Evolutionary conservation across 257 asterid genomes (phyloP).

Genomic region (Solanum etuberosum): DNA sequence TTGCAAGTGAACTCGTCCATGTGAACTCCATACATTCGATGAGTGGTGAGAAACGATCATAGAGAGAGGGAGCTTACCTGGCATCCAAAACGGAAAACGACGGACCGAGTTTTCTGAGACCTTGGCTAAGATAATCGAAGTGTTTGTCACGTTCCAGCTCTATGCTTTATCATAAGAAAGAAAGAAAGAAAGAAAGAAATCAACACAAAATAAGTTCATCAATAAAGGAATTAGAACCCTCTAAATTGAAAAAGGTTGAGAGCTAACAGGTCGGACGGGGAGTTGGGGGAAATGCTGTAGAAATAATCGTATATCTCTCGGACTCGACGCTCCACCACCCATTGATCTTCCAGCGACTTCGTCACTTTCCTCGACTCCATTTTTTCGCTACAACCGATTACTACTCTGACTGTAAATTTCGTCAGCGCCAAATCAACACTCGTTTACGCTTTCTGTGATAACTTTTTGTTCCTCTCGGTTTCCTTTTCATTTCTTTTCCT

Average conservation of each 20-base stretch:
- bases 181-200: not conserved
- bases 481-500: not conserved
- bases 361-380: constrained; percentile 40
- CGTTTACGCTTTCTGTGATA: not conserved
- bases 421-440: not conserved
- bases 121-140: constrained; percentile 52
- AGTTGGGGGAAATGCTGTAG: constrained; percentile 51
- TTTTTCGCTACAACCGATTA: not conserved
- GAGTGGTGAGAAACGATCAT: not conserved
- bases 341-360: constrained; percentile 66
- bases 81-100: constrained; percentile 69
- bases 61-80: constrained; percentile 37
- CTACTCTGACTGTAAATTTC: not conserved
- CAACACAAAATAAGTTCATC: not conserved
- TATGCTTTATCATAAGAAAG: constrained; percentile 11
- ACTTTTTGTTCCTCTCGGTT: not conserved
- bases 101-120: constrained; percentile 51
- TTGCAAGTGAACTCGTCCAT: not conserved
- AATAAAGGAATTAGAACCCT: constrained; percentile 16
- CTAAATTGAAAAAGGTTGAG: constrained; percentile 2
- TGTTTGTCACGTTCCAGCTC: constrained; percentile 81
- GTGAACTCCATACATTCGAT: not conserved
- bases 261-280: constrained; percentile 54
- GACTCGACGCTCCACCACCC: constrained; percentile 60
- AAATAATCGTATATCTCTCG: constrained; percentile 37